Percentiles rank a stretch among this genome's conserved stretches.
Conservation (phyloP, 192 early-diverging fungal species). For the Coemansia sp. region DNA sequence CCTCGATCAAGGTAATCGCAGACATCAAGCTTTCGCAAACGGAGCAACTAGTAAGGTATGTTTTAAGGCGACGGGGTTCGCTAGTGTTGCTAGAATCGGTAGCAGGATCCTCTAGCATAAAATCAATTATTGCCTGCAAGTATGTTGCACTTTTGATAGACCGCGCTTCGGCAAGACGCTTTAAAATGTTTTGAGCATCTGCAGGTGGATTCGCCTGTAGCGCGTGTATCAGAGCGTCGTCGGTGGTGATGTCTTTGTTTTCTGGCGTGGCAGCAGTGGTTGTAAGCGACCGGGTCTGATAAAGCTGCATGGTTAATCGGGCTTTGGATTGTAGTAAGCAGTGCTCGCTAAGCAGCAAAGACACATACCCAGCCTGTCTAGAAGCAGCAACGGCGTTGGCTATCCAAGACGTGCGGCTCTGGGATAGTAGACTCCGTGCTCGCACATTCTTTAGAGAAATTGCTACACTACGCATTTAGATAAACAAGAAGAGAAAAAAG, state of each 20-base stretch:
- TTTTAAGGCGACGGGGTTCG: conserved; percentile 5
- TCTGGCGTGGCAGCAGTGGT: neutral
- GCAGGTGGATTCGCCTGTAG: conserved; percentile 10
- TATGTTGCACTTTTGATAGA: conserved; percentile 21
- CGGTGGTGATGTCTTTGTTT: neutral
- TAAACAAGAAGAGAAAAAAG: conserved; percentile 3
- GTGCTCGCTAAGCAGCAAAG: too few relatives aligned
- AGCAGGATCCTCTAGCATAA: neutral
- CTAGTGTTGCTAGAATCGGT: neutral
- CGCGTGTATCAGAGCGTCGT: neutral
- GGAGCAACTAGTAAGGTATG: conserved; percentile 17
- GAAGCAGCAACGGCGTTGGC: too few relatives aligned
- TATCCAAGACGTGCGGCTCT: too few relatives aligned
- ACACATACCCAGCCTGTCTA: too few relatives aligned
- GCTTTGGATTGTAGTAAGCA: too few relatives aligned
- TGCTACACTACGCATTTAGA: neutral
- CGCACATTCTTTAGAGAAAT: too few relatives aligned
- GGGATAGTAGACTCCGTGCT: too few relatives aligned
- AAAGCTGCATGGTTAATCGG: too few relatives aligned
- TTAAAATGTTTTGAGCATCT: conserved; percentile 16
- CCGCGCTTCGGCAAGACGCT: conserved; percentile 29
- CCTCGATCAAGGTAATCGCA: conserved; percentile 20
- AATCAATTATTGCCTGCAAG: conserved; percentile 19
- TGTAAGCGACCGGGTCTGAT: too few relatives aligned
- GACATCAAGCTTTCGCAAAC: conserved; percentile 30